Evolutionary conservation across 2,329 filamentous ascomycete species (phyloP).

Genomic region (Aureobasidium subglaciale): DNA sequence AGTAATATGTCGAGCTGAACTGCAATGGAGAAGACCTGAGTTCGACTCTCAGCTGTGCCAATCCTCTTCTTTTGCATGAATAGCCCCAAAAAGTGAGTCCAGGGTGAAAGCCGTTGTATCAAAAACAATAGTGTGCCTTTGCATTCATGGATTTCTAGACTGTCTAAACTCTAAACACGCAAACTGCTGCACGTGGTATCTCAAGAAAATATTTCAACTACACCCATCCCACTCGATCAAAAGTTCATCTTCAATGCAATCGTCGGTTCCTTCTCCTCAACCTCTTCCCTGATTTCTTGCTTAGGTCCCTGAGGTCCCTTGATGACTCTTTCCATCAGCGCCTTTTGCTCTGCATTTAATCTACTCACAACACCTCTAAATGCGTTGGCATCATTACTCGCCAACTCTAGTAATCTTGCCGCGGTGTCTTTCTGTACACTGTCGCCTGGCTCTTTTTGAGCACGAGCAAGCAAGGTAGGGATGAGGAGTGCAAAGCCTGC

Average conservation of each 20-base stretch:
- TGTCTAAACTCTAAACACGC: too few species aligned
- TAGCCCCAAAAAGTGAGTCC: too few species aligned
- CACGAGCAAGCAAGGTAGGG: slow-evolving; percentile 67
- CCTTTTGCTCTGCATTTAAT: slow-evolving; percentile 63
- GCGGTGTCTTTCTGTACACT: slow-evolving; percentile 65
- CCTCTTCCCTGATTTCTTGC: slow-evolving; percentile 40
- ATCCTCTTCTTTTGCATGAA: not conserved
- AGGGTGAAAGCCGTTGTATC: too few species aligned
- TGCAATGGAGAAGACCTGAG: not conserved
- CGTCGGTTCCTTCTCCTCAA: slow-evolving; percentile 54
- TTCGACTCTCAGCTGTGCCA: not conserved
- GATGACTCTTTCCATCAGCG: slow-evolving; percentile 63
- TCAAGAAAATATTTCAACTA: not conserved
- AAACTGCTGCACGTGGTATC: not conserved
- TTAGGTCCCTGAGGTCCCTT: slow-evolving; percentile 37
- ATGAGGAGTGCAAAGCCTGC: slow-evolving; percentile 69
- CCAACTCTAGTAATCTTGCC: slow-evolving; percentile 69
- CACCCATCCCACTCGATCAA: not conserved
- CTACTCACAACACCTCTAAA: slow-evolving; percentile 69
- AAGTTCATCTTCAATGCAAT: slow-evolving; percentile 97
- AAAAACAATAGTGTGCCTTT: too few species aligned
- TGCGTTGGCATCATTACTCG: slow-evolving; percentile 60
- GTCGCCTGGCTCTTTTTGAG: slow-evolving; percentile 44
- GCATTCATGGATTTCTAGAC: too few species aligned
- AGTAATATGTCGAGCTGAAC: not conserved